Percentiles rank a stretch among this genome's conserved stretches.
Evolutionary conservation across 441 rosid genomes (phyloP).

Genomic region (Eruca vesicaria): DNA sequence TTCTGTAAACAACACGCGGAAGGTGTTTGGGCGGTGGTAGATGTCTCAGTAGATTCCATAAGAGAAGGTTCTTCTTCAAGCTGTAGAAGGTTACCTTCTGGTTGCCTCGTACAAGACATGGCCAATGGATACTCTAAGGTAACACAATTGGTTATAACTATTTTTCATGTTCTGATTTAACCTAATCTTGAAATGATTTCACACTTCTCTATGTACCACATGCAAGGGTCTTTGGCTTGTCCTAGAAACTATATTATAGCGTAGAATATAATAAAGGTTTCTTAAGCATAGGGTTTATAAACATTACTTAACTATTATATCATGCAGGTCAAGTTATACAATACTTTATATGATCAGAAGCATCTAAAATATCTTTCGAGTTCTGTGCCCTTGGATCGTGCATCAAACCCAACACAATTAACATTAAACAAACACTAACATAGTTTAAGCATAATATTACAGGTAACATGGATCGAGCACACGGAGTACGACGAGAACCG

Average conservation of each 20-base stretch:
- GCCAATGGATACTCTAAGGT: slow-evolving; percentile 95
- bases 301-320: neutral
- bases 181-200: neutral
- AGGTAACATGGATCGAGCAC: slow-evolving; percentile 98
- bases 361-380: slow-evolving; percentile 43
- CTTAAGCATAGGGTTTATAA: neutral
- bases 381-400: slow-evolving; percentile 42
- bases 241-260: neutral
- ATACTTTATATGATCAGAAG: slow-evolving; percentile 46
- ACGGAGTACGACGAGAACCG: slow-evolving; percentile 69
- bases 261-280: neutral
- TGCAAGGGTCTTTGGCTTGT: slow-evolving; percentile 10
- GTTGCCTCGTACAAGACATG: slow-evolving; percentile 90
- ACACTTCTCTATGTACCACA: slow-evolving; percentile 18
- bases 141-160: neutral
- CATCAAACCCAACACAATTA: slow-evolving; percentile 7
- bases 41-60: slow-evolving; percentile 67
- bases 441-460: slow-evolving; percentile 2
- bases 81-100: slow-evolving; percentile 92
- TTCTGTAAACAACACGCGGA: slow-evolving; percentile 85
- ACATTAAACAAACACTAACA: neutral
- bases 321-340: neutral
- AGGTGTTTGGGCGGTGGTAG: slow-evolving; percentile 44
- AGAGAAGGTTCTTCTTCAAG: slow-evolving; percentile 47
- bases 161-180: neutral